phyloP scores from a whole-genome alignment of 192 early-diverging fungal species.

The Hyaloraphidium curvatum region DNA sequence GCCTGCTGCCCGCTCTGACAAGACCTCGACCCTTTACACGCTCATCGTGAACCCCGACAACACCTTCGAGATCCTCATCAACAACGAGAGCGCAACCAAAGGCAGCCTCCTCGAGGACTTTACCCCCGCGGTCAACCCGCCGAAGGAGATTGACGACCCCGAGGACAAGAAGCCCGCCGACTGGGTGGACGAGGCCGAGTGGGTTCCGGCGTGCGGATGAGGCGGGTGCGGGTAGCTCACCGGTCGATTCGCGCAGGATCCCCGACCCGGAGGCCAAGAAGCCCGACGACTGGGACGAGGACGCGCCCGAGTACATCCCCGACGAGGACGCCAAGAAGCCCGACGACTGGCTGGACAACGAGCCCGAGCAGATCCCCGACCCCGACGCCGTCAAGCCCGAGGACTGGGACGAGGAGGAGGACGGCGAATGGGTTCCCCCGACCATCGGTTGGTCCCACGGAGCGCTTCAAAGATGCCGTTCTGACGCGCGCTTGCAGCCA shows the following conservation, averaged over 20 bases:
- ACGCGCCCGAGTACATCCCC: constrained; percentile 54
- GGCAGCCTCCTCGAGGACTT: constrained; percentile 65
- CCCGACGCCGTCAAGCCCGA: constrained; percentile 65
- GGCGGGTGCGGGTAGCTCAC: neutral
- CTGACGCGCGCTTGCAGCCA: neutral
- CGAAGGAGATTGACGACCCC: constrained; percentile 56
- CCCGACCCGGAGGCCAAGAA: constrained; percentile 58
- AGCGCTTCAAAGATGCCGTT: neutral
- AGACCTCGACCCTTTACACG: constrained; percentile 59
- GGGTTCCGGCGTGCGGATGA: neutral
- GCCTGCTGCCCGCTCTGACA: constrained; percentile 42
- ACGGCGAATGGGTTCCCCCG: constrained; percentile 76
- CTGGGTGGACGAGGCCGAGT: constrained; percentile 71
- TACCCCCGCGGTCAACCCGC: constrained; percentile 69
- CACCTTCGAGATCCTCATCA: constrained; percentile 54
- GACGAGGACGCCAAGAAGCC: constrained; percentile 66
- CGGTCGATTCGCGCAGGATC: constrained; percentile 19
- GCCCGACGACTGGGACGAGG: constrained; percentile 73
- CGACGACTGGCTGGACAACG: constrained; percentile 72
- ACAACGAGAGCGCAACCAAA: constrained; percentile 35
- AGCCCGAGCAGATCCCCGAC: constrained; percentile 49
- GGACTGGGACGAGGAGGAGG: constrained; percentile 85
- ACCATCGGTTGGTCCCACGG: constrained; percentile 7
- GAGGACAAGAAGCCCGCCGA: constrained; percentile 67
- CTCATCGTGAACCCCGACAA: constrained; percentile 67